phyloP scores from a whole-genome alignment of 73 alveolate genomes.

The Uronychia setigera region DNA sequence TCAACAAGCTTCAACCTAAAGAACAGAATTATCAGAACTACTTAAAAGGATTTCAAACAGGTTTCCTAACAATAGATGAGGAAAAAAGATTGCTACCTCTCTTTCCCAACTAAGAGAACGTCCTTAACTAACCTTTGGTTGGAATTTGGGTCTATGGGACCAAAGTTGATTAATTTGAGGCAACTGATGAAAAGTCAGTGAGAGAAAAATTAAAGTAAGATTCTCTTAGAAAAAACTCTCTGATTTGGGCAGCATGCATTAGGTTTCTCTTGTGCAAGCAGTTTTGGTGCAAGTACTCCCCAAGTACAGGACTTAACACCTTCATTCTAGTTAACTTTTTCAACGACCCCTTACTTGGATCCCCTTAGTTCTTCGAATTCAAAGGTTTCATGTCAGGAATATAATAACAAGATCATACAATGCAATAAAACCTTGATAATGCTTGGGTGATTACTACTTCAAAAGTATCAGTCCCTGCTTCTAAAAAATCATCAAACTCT shows the following conservation, averaged over 20 bases:
- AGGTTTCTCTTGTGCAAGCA: neutral
- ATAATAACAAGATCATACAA: no score
- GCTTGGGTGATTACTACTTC: no score
- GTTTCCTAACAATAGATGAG: neutral
- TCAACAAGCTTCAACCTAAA: neutral
- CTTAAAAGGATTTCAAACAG: neutral
- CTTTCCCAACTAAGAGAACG: neutral
- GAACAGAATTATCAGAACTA: neutral
- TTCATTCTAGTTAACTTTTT: neutral
- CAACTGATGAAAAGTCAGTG: neutral
- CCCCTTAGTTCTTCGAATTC: neutral
- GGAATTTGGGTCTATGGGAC: neutral
- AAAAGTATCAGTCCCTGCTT: no score
- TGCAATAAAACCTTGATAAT: no score
- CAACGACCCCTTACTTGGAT: neutral
- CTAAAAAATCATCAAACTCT: no score
- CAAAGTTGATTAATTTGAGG: no score
- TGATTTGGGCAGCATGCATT: neutral
- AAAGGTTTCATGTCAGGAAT: neutral
- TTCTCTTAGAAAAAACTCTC: neutral
- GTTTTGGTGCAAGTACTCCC: neutral
- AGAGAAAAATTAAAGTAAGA: neutral
- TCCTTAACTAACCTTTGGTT: neutral
- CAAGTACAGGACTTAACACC: neutral
- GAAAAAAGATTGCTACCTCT: neutral